These are phyloP conservation scores for Entamoeba invadens DNA, from an alignment of 208 protist genomes.

Conservation along the genomic window DNA sequence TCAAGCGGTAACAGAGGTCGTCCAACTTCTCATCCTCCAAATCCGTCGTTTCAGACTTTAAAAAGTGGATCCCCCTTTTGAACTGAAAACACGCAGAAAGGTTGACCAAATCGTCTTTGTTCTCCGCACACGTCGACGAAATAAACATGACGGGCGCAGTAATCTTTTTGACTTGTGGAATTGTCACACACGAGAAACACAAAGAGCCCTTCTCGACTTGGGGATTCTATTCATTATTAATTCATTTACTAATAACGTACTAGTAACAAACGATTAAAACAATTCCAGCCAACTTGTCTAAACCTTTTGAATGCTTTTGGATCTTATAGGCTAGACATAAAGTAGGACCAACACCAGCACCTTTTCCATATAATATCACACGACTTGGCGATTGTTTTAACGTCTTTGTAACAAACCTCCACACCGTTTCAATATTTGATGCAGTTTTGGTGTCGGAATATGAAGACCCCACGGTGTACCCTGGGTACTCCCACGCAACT, in stretches of 20 bases:
- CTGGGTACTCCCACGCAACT: background rate
- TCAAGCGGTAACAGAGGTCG: background rate
- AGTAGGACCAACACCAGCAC: background rate
- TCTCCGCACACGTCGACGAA: background rate
- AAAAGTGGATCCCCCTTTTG: background rate
- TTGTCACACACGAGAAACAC: background rate
- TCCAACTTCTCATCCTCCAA: background rate
- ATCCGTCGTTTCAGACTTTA: background rate
- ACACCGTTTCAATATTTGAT: background rate
- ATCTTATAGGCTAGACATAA: background rate
- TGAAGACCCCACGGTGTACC: background rate
- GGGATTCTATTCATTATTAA: too few relatives aligned
- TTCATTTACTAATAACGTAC: too few relatives aligned
- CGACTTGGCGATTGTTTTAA: background rate
- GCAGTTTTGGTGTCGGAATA: background rate
- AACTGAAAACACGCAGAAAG: background rate
- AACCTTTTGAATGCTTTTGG: background rate
- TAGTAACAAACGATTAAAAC: background rate
- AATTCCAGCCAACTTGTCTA: background rate
- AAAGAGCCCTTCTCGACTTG: background rate
- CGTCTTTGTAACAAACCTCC: background rate
- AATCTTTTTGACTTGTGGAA: constrained; percentile 1
- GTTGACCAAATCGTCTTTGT: background rate
- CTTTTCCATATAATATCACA: background rate
- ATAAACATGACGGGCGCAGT: background rate